Percentiles rank a stretch among this genome's conserved stretches.
These are phyloP conservation scores for Populus deltoides DNA, from an alignment of 345 rosid species.

Conservation along the genomic window DNA sequence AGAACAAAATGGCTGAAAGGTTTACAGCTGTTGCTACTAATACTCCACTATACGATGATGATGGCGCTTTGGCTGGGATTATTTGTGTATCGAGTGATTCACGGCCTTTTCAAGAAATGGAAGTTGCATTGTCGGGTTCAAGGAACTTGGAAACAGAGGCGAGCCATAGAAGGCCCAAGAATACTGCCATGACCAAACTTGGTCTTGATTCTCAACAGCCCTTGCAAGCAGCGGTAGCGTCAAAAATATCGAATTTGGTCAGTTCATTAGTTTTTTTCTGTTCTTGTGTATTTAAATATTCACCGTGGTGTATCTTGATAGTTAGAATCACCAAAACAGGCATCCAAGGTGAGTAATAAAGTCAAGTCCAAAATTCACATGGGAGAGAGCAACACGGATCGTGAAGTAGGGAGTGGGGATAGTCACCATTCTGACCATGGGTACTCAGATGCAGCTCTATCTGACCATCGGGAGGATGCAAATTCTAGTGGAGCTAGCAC, in stretches of 20 bases:
- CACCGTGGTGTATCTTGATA: slow-evolving; percentile 30
- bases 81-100: slow-evolving; percentile 69
- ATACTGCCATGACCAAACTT: slow-evolving; percentile 57
- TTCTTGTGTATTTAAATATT: slow-evolving; percentile 15
- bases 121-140: slow-evolving; percentile 25
- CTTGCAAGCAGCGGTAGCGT: slow-evolving; percentile 77
- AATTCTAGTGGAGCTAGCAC: slow-evolving; percentile 88
- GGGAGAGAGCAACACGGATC: slow-evolving; percentile 47
- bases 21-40: slow-evolving; percentile 59
- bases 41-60: slow-evolving; percentile 77
- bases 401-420: slow-evolving; percentile 79
- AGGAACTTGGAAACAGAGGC: slow-evolving; percentile 48
- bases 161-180: slow-evolving; percentile 45
- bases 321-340: slow-evolving; percentile 46
- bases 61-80: slow-evolving; percentile 66
- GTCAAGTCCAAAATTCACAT: slow-evolving; percentile 72
- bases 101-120: slow-evolving; percentile 46
- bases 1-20: slow-evolving; percentile 66
- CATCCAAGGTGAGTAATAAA: slow-evolving; percentile 76
- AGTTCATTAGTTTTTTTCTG: slow-evolving; percentile 32
- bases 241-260: slow-evolving; percentile 90
- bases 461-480: slow-evolving; percentile 77
- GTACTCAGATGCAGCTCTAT: slow-evolving; percentile 43
- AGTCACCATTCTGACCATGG: slow-evolving; percentile 67
- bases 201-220: slow-evolving; percentile 94